Conservation (phyloP, 78 protist genomes). For the Guillardia theta region DNA sequence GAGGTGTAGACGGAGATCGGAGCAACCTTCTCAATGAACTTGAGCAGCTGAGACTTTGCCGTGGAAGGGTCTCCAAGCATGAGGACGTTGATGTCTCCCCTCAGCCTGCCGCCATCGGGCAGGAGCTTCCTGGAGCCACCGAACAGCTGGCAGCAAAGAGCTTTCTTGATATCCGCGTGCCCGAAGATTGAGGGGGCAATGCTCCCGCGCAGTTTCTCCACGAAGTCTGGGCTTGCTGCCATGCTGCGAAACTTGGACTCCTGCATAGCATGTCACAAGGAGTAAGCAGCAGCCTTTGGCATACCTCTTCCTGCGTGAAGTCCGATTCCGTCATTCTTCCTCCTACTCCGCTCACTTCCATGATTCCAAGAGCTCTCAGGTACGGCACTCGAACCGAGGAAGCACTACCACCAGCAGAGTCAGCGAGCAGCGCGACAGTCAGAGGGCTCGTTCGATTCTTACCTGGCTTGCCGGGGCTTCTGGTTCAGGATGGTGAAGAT, state of each 20-base stretch:
- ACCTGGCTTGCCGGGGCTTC: neutral
- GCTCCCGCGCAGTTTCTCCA: constrained; percentile 42
- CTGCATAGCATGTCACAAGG: no score
- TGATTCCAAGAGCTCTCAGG: neutral
- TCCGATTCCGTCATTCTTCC: constrained; percentile 3
- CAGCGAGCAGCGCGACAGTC: neutral
- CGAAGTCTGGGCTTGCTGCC: constrained; percentile 57
- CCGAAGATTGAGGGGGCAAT: constrained; percentile 96
- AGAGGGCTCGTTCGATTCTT: neutral
- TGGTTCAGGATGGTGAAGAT: neutral
- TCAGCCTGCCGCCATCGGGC: constrained; percentile 66
- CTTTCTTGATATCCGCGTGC: constrained; percentile 88
- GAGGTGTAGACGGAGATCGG: constrained; percentile 85
- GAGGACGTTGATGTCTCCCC: constrained; percentile 99
- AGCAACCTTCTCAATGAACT: constrained; percentile 85
- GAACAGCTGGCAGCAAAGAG: constrained; percentile 90
- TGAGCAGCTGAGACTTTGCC: constrained; percentile 97
- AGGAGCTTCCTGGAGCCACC: constrained; percentile 89
- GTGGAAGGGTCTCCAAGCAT: constrained; percentile 99
- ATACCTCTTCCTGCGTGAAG: constrained; percentile 64
- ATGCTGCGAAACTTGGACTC: constrained; percentile 67
- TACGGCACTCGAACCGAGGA: neutral
- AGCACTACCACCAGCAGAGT: neutral
- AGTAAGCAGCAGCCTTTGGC: no score
- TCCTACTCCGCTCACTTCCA: neutral